Evolutionary conservation across 2,329 filamentous ascomycete genomes (phyloP), one percentile per base, ranked within the genome.

Genomic region (Furcasterigmium sp.): DNA sequence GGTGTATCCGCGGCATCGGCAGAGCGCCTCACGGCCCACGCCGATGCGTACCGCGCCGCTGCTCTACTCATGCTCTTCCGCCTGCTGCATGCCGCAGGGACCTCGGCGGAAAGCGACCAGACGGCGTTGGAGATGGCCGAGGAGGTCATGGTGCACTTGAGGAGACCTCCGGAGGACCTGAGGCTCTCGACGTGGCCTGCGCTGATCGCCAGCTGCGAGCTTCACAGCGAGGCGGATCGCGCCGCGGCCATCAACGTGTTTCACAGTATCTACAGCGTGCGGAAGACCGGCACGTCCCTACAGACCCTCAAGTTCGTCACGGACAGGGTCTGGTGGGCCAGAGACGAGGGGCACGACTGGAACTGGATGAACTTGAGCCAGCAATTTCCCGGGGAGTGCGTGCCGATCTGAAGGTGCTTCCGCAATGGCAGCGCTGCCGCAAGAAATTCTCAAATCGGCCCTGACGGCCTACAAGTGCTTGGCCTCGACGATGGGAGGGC

Each of bases 41-140:
- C 58, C 4, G 50, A 54, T 29, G 51, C 55, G 18, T 55, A 55
- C 35, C 52, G 55, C 21, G 41, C 50, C 8, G 53, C 52, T 5
- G 52, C 56, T 11, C 38, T 58, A 3, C 51, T 58, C 6, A 57
- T 58, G 35, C 50, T 58, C 13, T 51, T 56, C 43, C 54, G 59
- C 8, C 47, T 58, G 1, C 40, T 59, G 23, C 40, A 54, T 18
- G 55, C 52, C 5, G 43, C 57, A 2, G 47, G 53, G 26, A 29
- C 10, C 26, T 29, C 26, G 26, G 10, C n/a, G 26, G 26, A 29
- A n/a, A 29, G 26, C n/a, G 26, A 29, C 26, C 26, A 29, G 26
- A 29, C 26, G n/a, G 26, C 26, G 10, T 29, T 29, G 26, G 7
- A n/a, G 10, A 29, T 29, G 26, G 26, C 26, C 26, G 26, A 29